Base-by-base conservation (phyloP, 2,329 filamentous ascomycete species). In the Hypoxylon sp. region DNA sequence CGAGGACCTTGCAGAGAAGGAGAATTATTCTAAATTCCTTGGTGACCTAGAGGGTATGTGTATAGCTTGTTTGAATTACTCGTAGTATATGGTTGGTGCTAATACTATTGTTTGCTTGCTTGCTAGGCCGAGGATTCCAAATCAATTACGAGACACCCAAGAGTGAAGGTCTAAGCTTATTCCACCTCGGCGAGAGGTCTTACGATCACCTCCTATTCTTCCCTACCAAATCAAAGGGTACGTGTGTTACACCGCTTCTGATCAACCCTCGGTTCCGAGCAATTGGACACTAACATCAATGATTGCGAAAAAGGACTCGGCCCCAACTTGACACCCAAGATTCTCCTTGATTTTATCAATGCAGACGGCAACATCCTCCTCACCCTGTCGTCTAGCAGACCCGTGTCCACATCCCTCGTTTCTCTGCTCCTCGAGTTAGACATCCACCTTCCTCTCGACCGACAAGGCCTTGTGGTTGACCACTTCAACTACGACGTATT, bases 191-290 rank as follows among this genome's bases (percentile, higher is more conserved):
- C 69, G 90, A 94, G 76, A 86, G 89, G 71, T 85, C 83, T 58
- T 97, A 92, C 74, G 93, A 97, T 75, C 93, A 99, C 74, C 77
- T 97, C 60, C 73, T 97, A 59, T 81, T 99, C 63, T 84, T 97
- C 59, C 94, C 94, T 42, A 85, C 87, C 53, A 96, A 93, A 74
- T 84, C 90, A 21, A 99, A 99, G 82, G 92, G 89, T 91, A 69
- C 47, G 71, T 63, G 11, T 20, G 7, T 16, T 16, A 13, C 17
- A 26, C 7, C 25, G 16, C 11, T 15, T 25, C 5, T 25, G 15
- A 6, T n/a, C n/a, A n/a, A n/a, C n/a, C n/a, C n/a, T n/a, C n/a
- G n/a, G n/a, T n/a, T n/a, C n/a, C n/a, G n/a, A n/a, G n/a, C n/a
- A n/a, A 25, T 25, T 25, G 21, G 21, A 25, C 21, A 9, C 9